These are phyloP conservation scores for Alnus glutinosa DNA, from an alignment of 306 rosid species.

Conservation along the genomic window DNA sequence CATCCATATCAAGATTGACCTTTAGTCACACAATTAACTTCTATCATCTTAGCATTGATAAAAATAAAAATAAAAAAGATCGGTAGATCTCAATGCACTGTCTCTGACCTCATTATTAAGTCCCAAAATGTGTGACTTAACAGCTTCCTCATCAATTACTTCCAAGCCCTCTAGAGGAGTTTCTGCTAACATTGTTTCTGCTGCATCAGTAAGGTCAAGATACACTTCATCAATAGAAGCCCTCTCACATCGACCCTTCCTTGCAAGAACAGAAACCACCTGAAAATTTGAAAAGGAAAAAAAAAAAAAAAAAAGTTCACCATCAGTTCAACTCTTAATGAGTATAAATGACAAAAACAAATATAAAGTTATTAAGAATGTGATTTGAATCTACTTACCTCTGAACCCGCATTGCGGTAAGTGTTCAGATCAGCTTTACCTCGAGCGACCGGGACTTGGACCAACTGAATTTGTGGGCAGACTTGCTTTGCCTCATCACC, in stretches of 20 bases:
- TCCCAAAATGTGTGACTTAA: slow-evolving; percentile 87
- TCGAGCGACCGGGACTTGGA: slow-evolving; percentile 88
- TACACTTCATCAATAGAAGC: slow-evolving; percentile 98
- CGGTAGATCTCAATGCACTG: slow-evolving; percentile 21
- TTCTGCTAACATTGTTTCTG: slow-evolving; percentile 70
- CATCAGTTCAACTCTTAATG: slow-evolving; percentile 2
- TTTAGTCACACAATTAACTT: neutral
- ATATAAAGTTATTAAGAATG: neutral
- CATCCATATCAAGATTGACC: neutral
- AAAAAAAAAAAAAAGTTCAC: neutral
- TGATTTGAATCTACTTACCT: slow-evolving; percentile 43
- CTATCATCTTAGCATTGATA: slow-evolving; percentile 13
- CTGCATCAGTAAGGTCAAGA: slow-evolving; percentile 89
- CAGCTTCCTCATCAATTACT: slow-evolving; percentile 58
- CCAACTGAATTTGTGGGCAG: slow-evolving; percentile 80
- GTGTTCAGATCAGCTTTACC: slow-evolving; percentile 90
- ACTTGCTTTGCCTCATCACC: slow-evolving; percentile 87
- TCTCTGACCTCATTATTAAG: slow-evolving; percentile 57
- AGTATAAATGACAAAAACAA: neutral
- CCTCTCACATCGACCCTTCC: slow-evolving; percentile 90
- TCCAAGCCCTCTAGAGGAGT: slow-evolving; percentile 66
- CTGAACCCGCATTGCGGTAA: slow-evolving; percentile 84
- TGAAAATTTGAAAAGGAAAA: slow-evolving; percentile 12
- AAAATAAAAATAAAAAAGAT: neutral
- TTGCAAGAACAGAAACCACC: slow-evolving; percentile 83